Evolutionary conservation across 2,329 filamentous ascomycete species (phyloP), one percentile per base, ranked within the genome.

Genomic region (Aureobasidium sp.): DNA sequence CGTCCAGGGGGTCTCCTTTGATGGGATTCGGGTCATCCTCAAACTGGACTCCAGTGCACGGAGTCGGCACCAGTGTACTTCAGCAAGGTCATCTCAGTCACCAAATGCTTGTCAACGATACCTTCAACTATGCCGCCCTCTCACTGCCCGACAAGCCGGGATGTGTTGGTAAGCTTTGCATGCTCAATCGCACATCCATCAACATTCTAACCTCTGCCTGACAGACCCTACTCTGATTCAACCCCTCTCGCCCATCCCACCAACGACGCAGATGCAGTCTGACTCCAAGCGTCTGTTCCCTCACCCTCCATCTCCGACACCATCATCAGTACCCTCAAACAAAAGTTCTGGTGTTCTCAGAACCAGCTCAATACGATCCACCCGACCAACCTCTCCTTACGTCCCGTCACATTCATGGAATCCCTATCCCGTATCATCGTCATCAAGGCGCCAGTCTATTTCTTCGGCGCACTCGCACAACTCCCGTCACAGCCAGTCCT

Each of bases 401-500:
- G 29, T 60, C 15, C 37, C 56, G 3, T 39, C 56, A 31, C 56
- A 79, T 47, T 71, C 75, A 65, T 86, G 80, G 68, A 79, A 83
- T 66, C 80, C 80, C 45, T 86, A 85, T 72, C 67, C 69, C 36
- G 62, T 63, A 11, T 60, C 64, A 22, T 65, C 66, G 45, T 79
- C 68, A 42, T 74, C 82, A 62, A 82, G 88, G 47, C 81, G 87
- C 56, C 84, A 84, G 60, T 93, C 90, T 53, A 80, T 88, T 64
- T 83, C 84, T 25, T 92, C 89, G 17, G 85, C 86, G 65, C 85
- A 86, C 65, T 91, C 89, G 1, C 83, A 80, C 57, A 83, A 76
- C 58, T 84, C 86, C 0, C 81, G 80, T 86, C 84, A 73, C 82
- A 77, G 64, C 76, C 79, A 67, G 71, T 75, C 63, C 34, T 74